phyloP scores from a whole-genome alignment of 2,329 filamentous ascomycete genomes.

The Proliferodiscus dingleyae region DNA sequence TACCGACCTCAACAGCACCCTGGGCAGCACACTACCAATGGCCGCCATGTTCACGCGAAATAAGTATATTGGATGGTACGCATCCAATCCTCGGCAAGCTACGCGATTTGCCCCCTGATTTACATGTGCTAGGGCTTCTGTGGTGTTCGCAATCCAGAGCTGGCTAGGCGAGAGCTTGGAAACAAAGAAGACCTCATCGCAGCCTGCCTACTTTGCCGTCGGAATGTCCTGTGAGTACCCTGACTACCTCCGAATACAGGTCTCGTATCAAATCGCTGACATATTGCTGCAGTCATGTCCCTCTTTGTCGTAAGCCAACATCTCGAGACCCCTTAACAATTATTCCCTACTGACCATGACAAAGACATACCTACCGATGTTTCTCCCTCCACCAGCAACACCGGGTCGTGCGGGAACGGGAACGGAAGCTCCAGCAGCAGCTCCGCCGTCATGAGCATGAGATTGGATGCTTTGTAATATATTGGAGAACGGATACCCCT shows the following conservation, averaged over 20 bases:
- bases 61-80: constrained; percentile 69
- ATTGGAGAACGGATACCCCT: constrained; percentile 3
- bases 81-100: too few relatives aligned
- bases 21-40: constrained; percentile 83
- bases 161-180: constrained; percentile 74
- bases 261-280: constrained; percentile 1
- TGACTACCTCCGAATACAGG: constrained; percentile 1
- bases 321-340: constrained; percentile 10
- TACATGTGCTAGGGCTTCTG: constrained; percentile 59
- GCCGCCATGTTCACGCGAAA: constrained; percentile 92
- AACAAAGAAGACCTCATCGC: constrained; percentile 56
- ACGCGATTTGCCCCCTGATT: too few relatives aligned
- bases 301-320: constrained; percentile 37
- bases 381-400: constrained; percentile 50
- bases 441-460: constrained; percentile 30
- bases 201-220: constrained; percentile 70
- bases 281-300: constrained; percentile 26
- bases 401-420: constrained; percentile 33
- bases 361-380: constrained; percentile 59
- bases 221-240: constrained; percentile 67
- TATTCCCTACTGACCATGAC: not conserved
- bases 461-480: constrained; percentile 4
- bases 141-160: constrained; percentile 68
- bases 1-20: constrained; percentile 65
- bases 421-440: constrained; percentile 44